Evolutionary conservation across 2,329 filamentous ascomycete genomes (phyloP).

Genomic region (Diaporthe amygdali): DNA sequence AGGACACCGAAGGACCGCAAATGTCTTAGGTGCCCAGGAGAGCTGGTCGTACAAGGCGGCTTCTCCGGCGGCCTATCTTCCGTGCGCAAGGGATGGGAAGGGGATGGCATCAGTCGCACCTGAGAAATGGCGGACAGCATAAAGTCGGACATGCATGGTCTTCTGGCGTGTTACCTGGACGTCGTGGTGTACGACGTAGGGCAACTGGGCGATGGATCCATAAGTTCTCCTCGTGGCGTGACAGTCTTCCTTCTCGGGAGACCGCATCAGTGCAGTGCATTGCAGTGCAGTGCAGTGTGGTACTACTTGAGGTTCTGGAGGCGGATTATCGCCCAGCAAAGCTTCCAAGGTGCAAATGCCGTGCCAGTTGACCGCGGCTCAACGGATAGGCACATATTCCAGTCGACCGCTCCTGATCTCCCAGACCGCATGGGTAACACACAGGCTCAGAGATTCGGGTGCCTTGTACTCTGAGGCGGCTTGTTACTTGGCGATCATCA

Average conservation of each 20-base stretch:
- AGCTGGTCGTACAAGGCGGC: constrained; percentile 4
- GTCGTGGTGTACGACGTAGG: not conserved
- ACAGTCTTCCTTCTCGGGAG: not conserved
- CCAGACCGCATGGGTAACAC: not conserved
- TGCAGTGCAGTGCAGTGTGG: not conserved
- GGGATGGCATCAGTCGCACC: not conserved
- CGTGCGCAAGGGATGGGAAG: not conserved
- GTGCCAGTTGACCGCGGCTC: constrained; percentile 9
- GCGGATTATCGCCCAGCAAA: not conserved
- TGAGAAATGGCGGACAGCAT: not conserved
- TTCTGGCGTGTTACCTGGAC: not conserved
- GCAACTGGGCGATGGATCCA: not conserved
- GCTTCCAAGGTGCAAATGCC: not conserved
- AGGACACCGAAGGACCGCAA: constrained; percentile 3
- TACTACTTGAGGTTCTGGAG: not conserved
- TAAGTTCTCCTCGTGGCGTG: not conserved
- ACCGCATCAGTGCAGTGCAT: not conserved
- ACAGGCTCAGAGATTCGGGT: not conserved
- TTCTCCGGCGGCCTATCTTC: not conserved
- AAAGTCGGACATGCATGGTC: not conserved
- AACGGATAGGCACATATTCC: not conserved
- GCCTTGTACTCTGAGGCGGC: not conserved
- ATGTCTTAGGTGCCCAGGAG: not conserved
- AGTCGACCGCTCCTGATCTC: not conserved
- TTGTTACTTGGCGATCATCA: not conserved